Base-by-base conservation (phyloP, 805 yeast genomes). In the Tetrapisispora fleetii region DNA sequence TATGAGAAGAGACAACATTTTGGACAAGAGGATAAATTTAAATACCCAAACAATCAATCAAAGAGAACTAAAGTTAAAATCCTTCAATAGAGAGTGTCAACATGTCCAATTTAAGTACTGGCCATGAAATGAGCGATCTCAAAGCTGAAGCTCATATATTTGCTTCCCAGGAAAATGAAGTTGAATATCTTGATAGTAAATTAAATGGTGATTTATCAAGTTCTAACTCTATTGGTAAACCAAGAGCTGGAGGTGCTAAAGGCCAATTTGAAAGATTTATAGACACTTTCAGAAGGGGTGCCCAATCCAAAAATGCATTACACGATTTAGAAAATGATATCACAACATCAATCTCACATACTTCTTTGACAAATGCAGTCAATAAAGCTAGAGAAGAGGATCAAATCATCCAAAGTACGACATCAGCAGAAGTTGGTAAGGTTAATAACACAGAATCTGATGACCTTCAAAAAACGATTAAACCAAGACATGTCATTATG, bases 401-500 rank as follows among this genome's bases (percentile, higher is more conserved):
- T 13, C 48, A 49, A n/a, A 44, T 37, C 2, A 40, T 39, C 7
- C 35, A 65, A 54, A 56, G 52, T 59, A 57, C 63, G 37, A 69
- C 5, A 6, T 48, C 45, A 3, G 41, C 24, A 9, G 70, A 72
- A 33, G 58, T 63, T 21, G 61, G 60, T 17, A 65, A 77, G 4
- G 33, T 24, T 22, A 35, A 36, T 11, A 43, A 43, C 18, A 36
- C 46, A 13, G 45, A 45, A 36, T 37, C 44, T 9, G 76, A 77
- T 22, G 68, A 67, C 47, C 67, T 74, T 47, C 65, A 64, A 52
- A 55, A 57, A 46, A 55, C 58, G 19, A 61, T 63, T 39, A 59
- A 61, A 33, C 61, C 71, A 7, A 72, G 88, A 59, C 90, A 83
- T 64, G 70, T 84, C 58, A 78, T 81, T 51, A 77, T 85, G 82